Conservation (phyloP, 2,329 filamentous ascomycete genomes). For the Paracoccidioides lutzii region DNA sequence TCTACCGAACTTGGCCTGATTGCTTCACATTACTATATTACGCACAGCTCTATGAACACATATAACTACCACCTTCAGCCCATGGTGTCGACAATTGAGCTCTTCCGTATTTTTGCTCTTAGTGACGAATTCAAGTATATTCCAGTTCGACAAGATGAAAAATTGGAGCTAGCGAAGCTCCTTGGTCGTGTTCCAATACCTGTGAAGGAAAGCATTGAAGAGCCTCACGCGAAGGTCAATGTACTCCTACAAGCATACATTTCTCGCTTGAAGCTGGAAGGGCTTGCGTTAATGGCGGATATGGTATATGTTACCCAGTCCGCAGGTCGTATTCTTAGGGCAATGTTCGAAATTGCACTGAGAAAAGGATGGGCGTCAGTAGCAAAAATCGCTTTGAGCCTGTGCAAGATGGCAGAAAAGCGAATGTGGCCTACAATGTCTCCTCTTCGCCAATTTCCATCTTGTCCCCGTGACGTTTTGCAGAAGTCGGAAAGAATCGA, state of each 20-base stretch:
- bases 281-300: constrained; percentile 91
- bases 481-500: constrained; percentile 91
- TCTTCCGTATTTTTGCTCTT: constrained; percentile 90
- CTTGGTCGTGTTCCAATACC: constrained; percentile 83
- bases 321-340: constrained; percentile 85
- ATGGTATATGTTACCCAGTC: constrained; percentile 98
- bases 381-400: constrained; percentile 77
- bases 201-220: constrained; percentile 94
- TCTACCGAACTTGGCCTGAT: constrained; percentile 90
- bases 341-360: constrained; percentile 92
- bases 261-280: constrained; percentile 83
- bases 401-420: constrained; percentile 99
- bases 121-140: constrained; percentile 99
- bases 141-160: constrained; percentile 92
- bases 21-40: constrained; percentile 97
- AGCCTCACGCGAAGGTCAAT: constrained; percentile 95
- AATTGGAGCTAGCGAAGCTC: constrained; percentile 86
- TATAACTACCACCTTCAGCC: constrained; percentile 95
- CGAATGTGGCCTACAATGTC: constrained; percentile 99
- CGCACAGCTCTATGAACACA: constrained; percentile 87
- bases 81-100: constrained; percentile 81
- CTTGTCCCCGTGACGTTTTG: constrained; percentile 71
- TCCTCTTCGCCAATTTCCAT: constrained; percentile 77
- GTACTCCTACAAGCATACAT: constrained; percentile 95
- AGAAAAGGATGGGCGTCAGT: constrained; percentile 95